Evolutionary conservation across 768 basidiomycete species (phyloP), one percentile per base, ranked within the genome.

Genomic region (Suillus lakei): DNA sequence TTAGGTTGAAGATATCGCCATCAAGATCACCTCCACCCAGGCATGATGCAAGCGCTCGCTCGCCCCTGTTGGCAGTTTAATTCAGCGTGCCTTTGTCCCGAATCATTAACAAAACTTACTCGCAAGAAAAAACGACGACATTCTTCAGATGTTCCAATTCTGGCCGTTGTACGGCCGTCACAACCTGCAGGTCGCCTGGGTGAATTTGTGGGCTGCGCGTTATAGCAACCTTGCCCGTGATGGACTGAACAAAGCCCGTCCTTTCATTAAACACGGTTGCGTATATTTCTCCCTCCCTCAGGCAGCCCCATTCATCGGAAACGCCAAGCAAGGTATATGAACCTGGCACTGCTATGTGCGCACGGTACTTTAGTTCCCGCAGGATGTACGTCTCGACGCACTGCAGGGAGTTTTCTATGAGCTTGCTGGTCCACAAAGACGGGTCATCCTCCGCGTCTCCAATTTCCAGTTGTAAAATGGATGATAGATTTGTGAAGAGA

Each of bases 1-100:
- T 80, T 0, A 88, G 66, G 63, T 86, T 87, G 65, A 86, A 89
- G 12, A 79, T 73, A 64, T 90, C 88, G 28, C 89, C 90, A 71
- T 92, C 90, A 12, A 91, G 77, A 70, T 91, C 91, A 0, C 90
- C 90, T 1, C 90, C 90, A 4, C 89, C 89, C 0, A 90, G 79
- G 64, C 80, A 88, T 4, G 88, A 86, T 0, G 88, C 84, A 18
- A 91, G 69, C 0, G 91, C 88, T 21, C 90, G 82, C 18, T 73
- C 61, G 8, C 89, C 90, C 26, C 58, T 59, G 58, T 30, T 2
- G 18, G 41, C 1, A 3, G 41, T 21, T 2, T 30, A n/a, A 30
- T 16, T 41, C 18, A 41, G 39, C 9, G 18, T n/a, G 26, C 6
- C 26, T 30, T 59, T 21, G 18, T 21, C 21, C 10, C 6, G 2